Evolutionary conservation across 2,329 filamentous ascomycete genomes (phyloP).

Genomic region (Arthrobotrys entomopaga): DNA sequence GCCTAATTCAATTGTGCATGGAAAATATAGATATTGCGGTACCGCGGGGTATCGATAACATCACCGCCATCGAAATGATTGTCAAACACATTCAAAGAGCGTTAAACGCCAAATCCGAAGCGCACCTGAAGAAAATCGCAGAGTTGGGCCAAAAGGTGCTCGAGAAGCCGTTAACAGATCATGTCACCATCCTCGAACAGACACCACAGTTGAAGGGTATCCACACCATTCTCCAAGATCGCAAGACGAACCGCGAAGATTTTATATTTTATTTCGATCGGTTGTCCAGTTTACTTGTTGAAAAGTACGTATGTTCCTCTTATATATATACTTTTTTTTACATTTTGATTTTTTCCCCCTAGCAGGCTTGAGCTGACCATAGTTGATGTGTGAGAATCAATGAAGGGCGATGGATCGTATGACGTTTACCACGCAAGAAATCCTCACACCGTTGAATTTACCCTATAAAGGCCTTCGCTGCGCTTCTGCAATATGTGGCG

Average conservation of each 20-base stretch:
- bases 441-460: slow-evolving; percentile 77
- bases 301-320: slow-evolving; percentile 66
- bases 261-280: slow-evolving; percentile 99
- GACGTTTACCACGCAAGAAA: slow-evolving; percentile 71
- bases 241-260: slow-evolving; percentile 81
- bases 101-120: slow-evolving; percentile 82
- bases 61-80: slow-evolving; percentile 94
- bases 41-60: slow-evolving; percentile 92
- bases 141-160: slow-evolving; percentile 76
- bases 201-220: slow-evolving; percentile 86
- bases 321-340: no score
- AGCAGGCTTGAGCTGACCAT: no score
- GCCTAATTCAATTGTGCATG: no score
- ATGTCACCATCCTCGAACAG: slow-evolving; percentile 77
- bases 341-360: no score
- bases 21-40: slow-evolving; percentile 80
- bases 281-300: slow-evolving; percentile 82
- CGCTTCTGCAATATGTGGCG: slow-evolving; percentile 81
- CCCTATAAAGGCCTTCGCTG: slow-evolving; percentile 77
- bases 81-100: slow-evolving; percentile 91
- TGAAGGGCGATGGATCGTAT: slow-evolving; percentile 79
- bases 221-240: slow-evolving; percentile 88
- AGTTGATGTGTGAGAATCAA: not conserved
- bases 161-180: slow-evolving; percentile 76
- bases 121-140: slow-evolving; percentile 81